A percentile compares a stretch with the other conserved stretches of the same genome.
Evolutionary conservation across 2,329 filamentous ascomycete genomes (phyloP).

Genomic region (Claviceps sp.): DNA sequence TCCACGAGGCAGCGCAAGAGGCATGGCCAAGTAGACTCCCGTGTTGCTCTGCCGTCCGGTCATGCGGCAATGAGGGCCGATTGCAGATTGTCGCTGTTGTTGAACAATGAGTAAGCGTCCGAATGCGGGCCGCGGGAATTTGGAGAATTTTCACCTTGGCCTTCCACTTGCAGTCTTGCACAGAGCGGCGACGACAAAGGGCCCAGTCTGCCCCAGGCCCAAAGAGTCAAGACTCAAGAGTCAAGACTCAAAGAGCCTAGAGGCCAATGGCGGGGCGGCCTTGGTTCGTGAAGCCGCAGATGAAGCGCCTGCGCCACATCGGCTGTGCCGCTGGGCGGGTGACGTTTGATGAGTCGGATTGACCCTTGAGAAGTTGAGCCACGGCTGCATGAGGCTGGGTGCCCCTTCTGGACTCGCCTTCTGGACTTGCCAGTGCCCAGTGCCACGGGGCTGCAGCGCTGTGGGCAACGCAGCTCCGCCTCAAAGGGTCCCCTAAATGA

Average conservation of each 20-base stretch:
- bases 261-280: neutral
- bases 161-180: no score
- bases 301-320: conserved; percentile 1
- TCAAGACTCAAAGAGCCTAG: neutral
- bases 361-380: neutral
- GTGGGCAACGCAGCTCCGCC: neutral
- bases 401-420: neutral
- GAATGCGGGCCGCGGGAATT: neutral
- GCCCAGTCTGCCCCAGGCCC: no score
- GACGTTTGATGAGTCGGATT: neutral
- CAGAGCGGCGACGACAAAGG: no score
- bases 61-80: no score
- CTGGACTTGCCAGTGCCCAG: neutral
- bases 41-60: no score
- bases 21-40: neutral
- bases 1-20: no score
- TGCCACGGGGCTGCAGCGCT: no score
- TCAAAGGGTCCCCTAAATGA: neutral
- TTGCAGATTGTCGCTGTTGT: neutral
- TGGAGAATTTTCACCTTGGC: neutral
- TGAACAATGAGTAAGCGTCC: neutral
- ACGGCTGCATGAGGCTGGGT: neutral
- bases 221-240: neutral
- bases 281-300: neutral
- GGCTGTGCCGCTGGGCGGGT: neutral